phyloP scores from a whole-genome alignment of 2,329 filamentous ascomycete genomes.

The Colletotrichum sansevieriae region DNA sequence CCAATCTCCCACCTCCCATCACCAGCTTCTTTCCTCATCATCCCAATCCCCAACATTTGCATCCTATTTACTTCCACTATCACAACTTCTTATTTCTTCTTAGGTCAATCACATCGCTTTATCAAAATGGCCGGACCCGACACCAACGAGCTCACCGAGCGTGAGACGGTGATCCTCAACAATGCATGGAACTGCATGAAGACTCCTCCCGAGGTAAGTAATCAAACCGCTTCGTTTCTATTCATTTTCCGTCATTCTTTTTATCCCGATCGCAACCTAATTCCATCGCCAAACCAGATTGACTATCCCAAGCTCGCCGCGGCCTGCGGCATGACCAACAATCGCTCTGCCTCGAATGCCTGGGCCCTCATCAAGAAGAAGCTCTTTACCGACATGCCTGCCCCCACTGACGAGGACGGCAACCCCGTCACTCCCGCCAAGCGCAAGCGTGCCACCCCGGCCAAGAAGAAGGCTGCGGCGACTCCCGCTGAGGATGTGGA shows the following conservation, averaged over 20 bases:
- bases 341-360: conserved; percentile 44
- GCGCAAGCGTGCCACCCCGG: conserved; percentile 41
- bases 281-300: conserved; percentile 40
- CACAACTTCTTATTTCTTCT: background rate
- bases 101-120: background rate
- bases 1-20: background rate
- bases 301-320: conserved; percentile 45
- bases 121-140: conserved; percentile 23
- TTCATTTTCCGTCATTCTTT: background rate
- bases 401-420: conserved; percentile 23
- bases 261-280: background rate
- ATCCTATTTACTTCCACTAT: too few relatives aligned
- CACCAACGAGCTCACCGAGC: conserved; percentile 41
- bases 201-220: conserved; percentile 45
- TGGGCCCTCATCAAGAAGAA: conserved; percentile 47
- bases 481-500: conserved; percentile 9
- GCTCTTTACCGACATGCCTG: conserved; percentile 39
- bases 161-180: conserved; percentile 45
- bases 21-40: background rate
- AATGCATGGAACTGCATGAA: conserved; percentile 47
- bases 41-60: background rate
- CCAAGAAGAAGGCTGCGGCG: conserved; percentile 21
- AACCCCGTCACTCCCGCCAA: conserved; percentile 38
- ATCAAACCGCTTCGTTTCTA: background rate
- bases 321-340: conserved; percentile 45